Base-by-base conservation (phyloP, 2,329 filamentous ascomycete species). In the Torrubiella hemipterigena region DNA sequence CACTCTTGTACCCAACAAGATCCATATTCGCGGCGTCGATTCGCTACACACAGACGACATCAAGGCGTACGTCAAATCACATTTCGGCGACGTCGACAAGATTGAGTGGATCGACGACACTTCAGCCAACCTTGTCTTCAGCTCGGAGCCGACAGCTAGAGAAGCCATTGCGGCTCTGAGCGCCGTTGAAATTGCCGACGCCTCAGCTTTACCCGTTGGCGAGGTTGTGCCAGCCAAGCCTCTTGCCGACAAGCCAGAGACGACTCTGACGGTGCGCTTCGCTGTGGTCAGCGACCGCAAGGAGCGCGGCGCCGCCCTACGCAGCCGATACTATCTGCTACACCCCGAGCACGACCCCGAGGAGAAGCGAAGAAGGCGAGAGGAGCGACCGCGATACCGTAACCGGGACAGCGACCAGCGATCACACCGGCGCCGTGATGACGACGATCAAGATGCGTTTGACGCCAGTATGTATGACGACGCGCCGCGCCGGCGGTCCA, bases 51-150 rank as follows among this genome's bases (percentile, higher is more conserved):
- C 86, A 17, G 69, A 75, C 33, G 76, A 94, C 40, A 79, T 96
- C 44, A 78, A 81, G 44, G 64, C 69, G 36, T 95, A 86, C 45
- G 73, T 84, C 7, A 57, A 64, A 29, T 68, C 82, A 39, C 72
- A 91, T 52, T 85, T 71, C 46, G 59, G 65, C 21, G 51, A 55
- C 11, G 63, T 77, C 34, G 61, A 70, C 34, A 68, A 72, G 38
- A 65, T 95, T 40, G 86, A 96, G 58, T 98, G 91, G 91, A 85
- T 98, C 42, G 84, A 96, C 52, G 91, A 98, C 54, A 77, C 74
- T 6, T 89, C 85, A 0, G 84, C 85, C 39, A 96, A 96, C 50
- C 64, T 95, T 32, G 56, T 93, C 31, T 96, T 91, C 58, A 62
- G 58, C 23, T 66, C 66, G 6, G 62, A 73, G 11, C 49, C 54